Evolutionary conservation across 2,329 filamentous ascomycete species (phyloP).

Genomic region (Exophiala oligosperma): DNA sequence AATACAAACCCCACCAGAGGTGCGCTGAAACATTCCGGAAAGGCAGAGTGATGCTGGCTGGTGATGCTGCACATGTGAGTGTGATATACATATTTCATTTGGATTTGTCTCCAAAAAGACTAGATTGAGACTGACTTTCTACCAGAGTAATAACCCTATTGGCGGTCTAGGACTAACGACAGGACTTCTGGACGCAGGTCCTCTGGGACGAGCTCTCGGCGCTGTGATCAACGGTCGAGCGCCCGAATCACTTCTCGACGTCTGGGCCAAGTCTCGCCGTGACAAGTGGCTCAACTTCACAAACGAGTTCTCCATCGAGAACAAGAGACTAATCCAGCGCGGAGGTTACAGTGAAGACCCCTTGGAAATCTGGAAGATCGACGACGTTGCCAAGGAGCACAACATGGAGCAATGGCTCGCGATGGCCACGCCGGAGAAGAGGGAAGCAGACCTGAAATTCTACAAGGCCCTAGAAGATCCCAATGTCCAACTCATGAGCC

Average conservation of each 20-base stretch:
- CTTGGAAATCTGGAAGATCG: conserved; percentile 17
- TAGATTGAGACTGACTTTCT: background rate
- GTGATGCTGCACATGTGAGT: conserved; percentile 26
- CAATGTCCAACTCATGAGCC: conserved; percentile 18
- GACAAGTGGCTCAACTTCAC: conserved; percentile 24
- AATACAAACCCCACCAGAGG: conserved; percentile 25
- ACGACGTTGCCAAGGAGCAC: conserved; percentile 19
- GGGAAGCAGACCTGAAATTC: conserved; percentile 15
- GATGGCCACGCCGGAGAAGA: conserved; percentile 20
- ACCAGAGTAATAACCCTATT: conserved; percentile 26
- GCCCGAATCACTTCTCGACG: conserved; percentile 17
- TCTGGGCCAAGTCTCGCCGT: conserved; percentile 17
- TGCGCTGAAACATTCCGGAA: conserved; percentile 22
- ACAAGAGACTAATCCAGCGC: conserved; percentile 19
- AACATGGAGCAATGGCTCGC: conserved; percentile 24
- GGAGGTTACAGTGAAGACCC: conserved; percentile 22
- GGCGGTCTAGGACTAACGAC: conserved; percentile 26
- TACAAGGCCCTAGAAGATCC: conserved; percentile 22
- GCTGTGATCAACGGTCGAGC: conserved; percentile 18
- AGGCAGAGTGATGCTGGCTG: conserved; percentile 23
- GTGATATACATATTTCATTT: background rate
- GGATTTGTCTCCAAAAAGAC: background rate
- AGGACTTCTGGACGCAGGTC: conserved; percentile 23
- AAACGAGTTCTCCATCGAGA: conserved; percentile 21
- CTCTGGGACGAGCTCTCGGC: conserved; percentile 17